A percentile compares a stretch with the other conserved stretches of the same genome.
phyloP scores from a whole-genome alignment of 495 filamentous ascomycete species.

The Recurvomyces mirabilis region DNA sequence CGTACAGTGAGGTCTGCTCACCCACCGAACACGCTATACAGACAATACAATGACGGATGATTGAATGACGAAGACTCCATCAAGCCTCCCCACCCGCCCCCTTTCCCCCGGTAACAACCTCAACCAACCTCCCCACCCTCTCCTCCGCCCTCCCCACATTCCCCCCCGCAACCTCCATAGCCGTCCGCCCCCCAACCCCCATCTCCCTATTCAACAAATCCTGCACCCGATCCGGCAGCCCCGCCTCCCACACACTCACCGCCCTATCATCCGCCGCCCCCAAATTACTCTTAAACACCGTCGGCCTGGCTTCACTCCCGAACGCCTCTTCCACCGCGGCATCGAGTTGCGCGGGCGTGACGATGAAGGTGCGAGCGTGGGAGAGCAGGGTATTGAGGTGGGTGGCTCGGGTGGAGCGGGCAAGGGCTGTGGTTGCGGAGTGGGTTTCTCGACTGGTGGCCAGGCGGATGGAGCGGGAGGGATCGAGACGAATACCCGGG shows the following conservation, averaged over 20 bases:
- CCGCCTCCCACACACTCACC: constrained; percentile 48
- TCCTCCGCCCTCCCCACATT: constrained; percentile 36
- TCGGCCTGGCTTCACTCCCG: constrained; percentile 39
- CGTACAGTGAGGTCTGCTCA: no score
- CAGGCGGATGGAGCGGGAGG: constrained; percentile 38
- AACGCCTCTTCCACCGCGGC: constrained; percentile 52
- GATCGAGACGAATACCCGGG: constrained; percentile 32
- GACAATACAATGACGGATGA: no score
- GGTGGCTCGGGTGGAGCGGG: constrained; percentile 35
- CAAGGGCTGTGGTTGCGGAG: constrained; percentile 30
- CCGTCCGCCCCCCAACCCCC: constrained; percentile 22
- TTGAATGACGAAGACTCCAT: background rate
- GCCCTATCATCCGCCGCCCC: constrained; percentile 23
- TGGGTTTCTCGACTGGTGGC: constrained; percentile 35
- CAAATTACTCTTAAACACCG: constrained; percentile 16
- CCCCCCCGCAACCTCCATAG: constrained; percentile 26
- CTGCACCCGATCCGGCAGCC: constrained; percentile 40
- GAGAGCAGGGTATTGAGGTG: constrained; percentile 52
- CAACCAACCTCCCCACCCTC: constrained; percentile 53
- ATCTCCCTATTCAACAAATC: constrained; percentile 33
- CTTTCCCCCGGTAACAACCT: constrained; percentile 60
- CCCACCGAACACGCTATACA: no score
- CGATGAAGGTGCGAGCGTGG: constrained; percentile 53
- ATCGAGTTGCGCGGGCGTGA: constrained; percentile 49
- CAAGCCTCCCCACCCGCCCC: constrained; percentile 29